Base-by-base conservation (phyloP, 31 red algal genomes). In the Odonthalia washingtoniensis region DNA sequence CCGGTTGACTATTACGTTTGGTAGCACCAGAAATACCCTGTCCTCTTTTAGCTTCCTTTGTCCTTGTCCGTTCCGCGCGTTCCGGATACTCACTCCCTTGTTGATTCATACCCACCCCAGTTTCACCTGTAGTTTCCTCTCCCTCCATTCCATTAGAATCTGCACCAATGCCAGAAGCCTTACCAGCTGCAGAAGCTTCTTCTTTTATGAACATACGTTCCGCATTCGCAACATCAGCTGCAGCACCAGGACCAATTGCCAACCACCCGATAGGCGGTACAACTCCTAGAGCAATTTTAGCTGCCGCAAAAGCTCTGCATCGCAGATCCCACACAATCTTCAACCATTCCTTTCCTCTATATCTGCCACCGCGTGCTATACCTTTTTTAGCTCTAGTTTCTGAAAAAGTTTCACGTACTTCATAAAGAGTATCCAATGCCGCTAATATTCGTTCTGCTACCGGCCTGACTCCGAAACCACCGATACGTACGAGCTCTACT, bases 261-360 rank as follows among this genome's bases (percentile, higher is more conserved):
- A 82, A 84, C 91, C 91, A 93, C 16, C 91, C 91, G 35, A 63
- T 77, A 44, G 93, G 93, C 24, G 93, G 93, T 63, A 88, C 81
- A 14, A 86, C 46, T 39, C 88, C 93, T 26, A 95, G 88, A 60
- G 90, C 33, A 40, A 91, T 81, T 38, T 87, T 74, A 5, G 93
- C 93, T 44, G 93, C 93, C 17, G 87, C 68, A 24, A 84, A 66
- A n/a, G n/a, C n/a, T n/a, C n/a, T n/a, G n/a, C n/a, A n/a, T n/a
- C n/a, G n/a, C n/a, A n/a, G n/a, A n/a, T 75, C 72, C 81, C 93
- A 90, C 16, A 91, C 88, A 4, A 85, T 40, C 34, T 78, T 36
- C 35, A 90, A 73, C 93, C 93, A 95, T 40, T 68, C 42, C 40
- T 57, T 35, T 2, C 83, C 75, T 34, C 41, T 73, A 76, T 75